Evolutionary conservation across 495 filamentous ascomycete genomes (phyloP).

Genomic region (Aspergillus sclerotiicarbonarius): DNA sequence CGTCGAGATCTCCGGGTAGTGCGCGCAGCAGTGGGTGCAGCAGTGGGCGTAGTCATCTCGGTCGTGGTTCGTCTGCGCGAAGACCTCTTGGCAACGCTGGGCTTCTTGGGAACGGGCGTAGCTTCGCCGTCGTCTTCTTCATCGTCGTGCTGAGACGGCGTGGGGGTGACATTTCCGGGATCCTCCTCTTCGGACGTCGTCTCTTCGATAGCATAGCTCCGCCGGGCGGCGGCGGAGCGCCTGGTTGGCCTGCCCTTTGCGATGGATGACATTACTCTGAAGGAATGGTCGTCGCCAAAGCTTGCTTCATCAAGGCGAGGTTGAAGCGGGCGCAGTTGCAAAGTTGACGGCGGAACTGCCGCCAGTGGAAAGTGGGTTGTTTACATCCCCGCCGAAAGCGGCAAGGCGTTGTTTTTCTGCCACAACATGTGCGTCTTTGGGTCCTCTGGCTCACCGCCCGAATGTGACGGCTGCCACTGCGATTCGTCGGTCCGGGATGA

Average conservation of each 20-base stretch:
- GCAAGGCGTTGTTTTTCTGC: conserved; percentile 39
- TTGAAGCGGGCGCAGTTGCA: conserved; percentile 21
- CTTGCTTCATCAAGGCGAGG: conserved; percentile 32
- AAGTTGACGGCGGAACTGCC: conserved; percentile 24
- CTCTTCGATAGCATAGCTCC: conserved; percentile 70
- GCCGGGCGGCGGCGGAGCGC: conserved; percentile 65
- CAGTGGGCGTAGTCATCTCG: conserved; percentile 48
- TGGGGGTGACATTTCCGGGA: conserved; percentile 53
- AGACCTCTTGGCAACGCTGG: conserved; percentile 43
- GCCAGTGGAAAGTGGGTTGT: conserved; percentile 42
- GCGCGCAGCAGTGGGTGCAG: conserved; percentile 35
- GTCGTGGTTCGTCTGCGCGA: conserved; percentile 57
- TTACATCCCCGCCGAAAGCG: conserved; percentile 42
- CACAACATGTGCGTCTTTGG: conserved; percentile 25
- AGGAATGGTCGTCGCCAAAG: conserved; percentile 17
- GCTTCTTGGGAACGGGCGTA: conserved; percentile 63
- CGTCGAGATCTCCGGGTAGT: conserved; percentile 35
- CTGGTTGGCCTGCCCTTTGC: conserved; percentile 74
- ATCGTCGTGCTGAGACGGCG: conserved; percentile 42
- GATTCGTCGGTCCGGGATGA: conserved; percentile 5
- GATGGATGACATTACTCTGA: conserved; percentile 50
- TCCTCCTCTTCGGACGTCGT: conserved; percentile 64
- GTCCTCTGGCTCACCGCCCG: conserved; percentile 26
- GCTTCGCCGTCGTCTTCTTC: conserved; percentile 70
- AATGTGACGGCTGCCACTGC: conserved; percentile 10